Evolutionary conservation across 2,329 filamentous ascomycete genomes (phyloP).

Genomic region (Penicillium sp.): DNA sequence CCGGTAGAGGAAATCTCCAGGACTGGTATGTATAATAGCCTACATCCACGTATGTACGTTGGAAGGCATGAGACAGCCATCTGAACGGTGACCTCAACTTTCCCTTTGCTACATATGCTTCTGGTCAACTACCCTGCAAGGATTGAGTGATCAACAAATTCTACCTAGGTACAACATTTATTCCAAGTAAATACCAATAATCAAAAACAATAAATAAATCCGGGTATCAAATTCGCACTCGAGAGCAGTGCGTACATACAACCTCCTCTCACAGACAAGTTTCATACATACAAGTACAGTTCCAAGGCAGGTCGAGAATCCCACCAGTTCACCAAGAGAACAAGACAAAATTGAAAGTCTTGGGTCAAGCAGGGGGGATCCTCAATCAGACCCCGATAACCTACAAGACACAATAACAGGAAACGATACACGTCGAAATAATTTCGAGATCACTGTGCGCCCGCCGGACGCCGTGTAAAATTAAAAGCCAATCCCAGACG

Average conservation of each 20-base stretch:
- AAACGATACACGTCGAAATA: neutral
- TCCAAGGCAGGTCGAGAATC: neutral
- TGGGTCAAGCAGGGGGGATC: neutral
- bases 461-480: slow-evolving; percentile 8
- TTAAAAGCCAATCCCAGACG: slow-evolving; percentile 8
- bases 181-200: neutral
- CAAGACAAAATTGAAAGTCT: neutral
- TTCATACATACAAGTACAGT: slow-evolving; percentile 16
- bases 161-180: neutral
- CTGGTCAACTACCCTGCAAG: neutral
- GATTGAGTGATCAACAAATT: neutral
- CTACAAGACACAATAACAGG: slow-evolving; percentile 9
- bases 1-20: too few species aligned
- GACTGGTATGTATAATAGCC: too few species aligned
- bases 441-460: slow-evolving; percentile 2
- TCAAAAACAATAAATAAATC: slow-evolving; percentile 1
- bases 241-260: slow-evolving; percentile 9
- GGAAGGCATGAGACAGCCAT: neutral
- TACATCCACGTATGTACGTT: neutral
- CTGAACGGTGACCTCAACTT: neutral
- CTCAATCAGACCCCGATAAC: slow-evolving; percentile 1
- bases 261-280: slow-evolving; percentile 3
- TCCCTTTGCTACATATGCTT: neutral
- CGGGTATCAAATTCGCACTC: slow-evolving; percentile 17
- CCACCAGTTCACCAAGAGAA: neutral